phyloP scores from a whole-genome alignment of 306 rosid genomes.

The Parietaria judaica region DNA sequence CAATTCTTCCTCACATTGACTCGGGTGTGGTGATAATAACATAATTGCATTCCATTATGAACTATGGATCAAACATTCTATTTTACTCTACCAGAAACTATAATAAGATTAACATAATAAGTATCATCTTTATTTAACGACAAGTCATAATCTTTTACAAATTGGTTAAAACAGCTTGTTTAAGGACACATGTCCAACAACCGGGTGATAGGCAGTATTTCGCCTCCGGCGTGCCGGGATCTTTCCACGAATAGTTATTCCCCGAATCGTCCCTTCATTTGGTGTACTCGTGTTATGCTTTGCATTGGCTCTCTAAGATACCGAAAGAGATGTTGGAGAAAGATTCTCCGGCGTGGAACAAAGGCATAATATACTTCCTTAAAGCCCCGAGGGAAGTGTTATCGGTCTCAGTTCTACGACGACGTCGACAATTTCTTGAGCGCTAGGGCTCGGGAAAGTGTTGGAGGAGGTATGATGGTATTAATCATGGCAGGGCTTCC shows the following conservation, averaged over 20 bases:
- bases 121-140: no score
- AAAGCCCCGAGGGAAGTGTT: slow-evolving; percentile 6
- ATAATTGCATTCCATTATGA: no score
- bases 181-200: no score
- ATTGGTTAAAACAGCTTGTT: no score
- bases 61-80: no score
- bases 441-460: slow-evolving; percentile 7
- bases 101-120: no score
- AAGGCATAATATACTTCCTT: slow-evolving; percentile 34
- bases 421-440: slow-evolving; percentile 14
- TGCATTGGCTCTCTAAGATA: slow-evolving; percentile 17
- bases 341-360: slow-evolving; percentile 27
- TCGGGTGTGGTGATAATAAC: no score
- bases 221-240: slow-evolving; percentile 17
- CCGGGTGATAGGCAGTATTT: slow-evolving; percentile 9
- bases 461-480: slow-evolving; percentile 12
- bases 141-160: no score
- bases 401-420: slow-evolving; percentile 3
- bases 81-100: no score
- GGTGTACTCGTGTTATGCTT: slow-evolving; percentile 15
- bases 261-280: slow-evolving; percentile 13
- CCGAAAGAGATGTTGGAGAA: slow-evolving; percentile 23
- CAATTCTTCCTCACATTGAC: no score
- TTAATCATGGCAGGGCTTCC: slow-evolving; percentile 1
- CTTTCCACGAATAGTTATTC: slow-evolving; percentile 16